A percentile compares a stretch with the other conserved stretches of the same genome.
These are phyloP conservation scores for Acanthamoeba royreba DNA, from an alignment of 208 protist species.

Conservation along the genomic window DNA sequence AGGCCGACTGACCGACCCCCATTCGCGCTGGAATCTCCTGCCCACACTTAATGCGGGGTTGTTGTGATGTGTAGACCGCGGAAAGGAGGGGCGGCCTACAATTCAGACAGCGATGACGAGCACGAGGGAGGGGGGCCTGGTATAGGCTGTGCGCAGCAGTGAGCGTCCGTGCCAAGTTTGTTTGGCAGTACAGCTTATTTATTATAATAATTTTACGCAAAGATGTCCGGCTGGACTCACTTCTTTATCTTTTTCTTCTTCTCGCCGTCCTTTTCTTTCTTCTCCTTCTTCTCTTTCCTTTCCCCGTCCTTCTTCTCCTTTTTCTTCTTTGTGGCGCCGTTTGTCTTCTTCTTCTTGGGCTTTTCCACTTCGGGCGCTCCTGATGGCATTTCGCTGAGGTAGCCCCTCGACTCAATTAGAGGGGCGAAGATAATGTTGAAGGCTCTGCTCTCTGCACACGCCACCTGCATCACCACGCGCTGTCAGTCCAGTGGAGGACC, in stretches of 20 bases:
- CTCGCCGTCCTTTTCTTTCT: neutral
- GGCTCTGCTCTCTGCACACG: neutral
- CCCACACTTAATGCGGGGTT: neutral
- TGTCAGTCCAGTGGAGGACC: neutral
- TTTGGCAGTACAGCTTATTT: neutral
- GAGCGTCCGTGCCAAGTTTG: neutral
- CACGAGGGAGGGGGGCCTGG: neutral
- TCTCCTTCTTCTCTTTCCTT: neutral
- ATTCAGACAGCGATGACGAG: neutral
- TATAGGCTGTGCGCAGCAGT: neutral
- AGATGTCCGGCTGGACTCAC: too few species aligned
- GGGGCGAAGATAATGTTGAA: neutral
- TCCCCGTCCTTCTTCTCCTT: neutral
- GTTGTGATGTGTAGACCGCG: neutral
- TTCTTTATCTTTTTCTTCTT: neutral
- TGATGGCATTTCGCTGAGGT: neutral
- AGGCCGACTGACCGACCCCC: neutral
- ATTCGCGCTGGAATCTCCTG: neutral
- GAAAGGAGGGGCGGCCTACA: neutral
- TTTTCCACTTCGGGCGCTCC: neutral
- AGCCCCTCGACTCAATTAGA: neutral
- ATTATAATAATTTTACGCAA: too few species aligned
- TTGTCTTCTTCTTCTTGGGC: neutral
- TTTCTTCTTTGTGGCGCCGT: neutral
- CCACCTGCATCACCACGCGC: neutral